Evolutionary conservation across 1,284 basidiomycete species (phyloP).

Genomic region (Ganoderma lingzhi): DNA sequence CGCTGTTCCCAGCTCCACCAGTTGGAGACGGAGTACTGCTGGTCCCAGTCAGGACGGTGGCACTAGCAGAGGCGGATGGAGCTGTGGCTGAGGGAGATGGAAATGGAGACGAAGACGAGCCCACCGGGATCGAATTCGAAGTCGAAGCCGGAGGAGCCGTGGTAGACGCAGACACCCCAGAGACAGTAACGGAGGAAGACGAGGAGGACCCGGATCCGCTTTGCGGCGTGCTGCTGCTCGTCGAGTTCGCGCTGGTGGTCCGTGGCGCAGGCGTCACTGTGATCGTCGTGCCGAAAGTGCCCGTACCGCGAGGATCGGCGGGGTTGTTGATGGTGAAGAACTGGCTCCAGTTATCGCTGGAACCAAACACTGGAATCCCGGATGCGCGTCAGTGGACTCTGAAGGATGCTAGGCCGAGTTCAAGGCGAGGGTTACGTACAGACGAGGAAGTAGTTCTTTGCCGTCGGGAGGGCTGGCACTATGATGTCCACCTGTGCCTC

Average conservation of each 20-base stretch:
- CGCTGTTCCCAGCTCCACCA: neutral
- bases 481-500: neutral
- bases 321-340: conserved; percentile 19
- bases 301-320: conserved; percentile 13
- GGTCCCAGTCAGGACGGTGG: neutral
- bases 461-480: neutral
- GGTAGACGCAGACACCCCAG: neutral
- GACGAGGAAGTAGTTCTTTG: neutral
- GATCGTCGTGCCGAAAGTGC: conserved; percentile 3
- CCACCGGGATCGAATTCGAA: neutral
- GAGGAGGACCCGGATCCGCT: neutral
- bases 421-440: neutral
- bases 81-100: neutral
- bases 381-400: neutral
- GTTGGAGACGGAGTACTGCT: neutral
- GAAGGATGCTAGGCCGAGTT: neutral
- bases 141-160: neutral
- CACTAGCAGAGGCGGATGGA: neutral
- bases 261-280: conserved; percentile 6
- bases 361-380: conserved; percentile 4
- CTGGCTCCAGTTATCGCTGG: conserved; percentile 17
- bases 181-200: neutral
- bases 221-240: neutral
- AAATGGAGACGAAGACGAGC: neutral
- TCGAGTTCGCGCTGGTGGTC: neutral